These are phyloP conservation scores for Eutrema yunnanense DNA, from an alignment of 345 rosid genomes.

Conservation along the genomic window DNA sequence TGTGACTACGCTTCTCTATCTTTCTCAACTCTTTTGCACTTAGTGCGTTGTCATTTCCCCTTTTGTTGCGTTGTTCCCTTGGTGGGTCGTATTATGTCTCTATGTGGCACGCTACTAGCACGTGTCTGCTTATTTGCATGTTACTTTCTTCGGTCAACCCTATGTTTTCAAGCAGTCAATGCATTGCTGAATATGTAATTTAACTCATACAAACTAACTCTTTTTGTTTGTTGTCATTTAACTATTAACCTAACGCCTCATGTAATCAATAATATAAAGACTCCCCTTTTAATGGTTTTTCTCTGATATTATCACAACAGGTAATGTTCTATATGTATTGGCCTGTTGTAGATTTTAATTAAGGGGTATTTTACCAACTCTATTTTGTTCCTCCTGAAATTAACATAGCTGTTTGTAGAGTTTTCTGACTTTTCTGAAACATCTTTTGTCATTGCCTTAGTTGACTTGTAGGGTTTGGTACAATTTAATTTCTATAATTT, in stretches of 20 bases:
- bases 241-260: not conserved
- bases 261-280: no score
- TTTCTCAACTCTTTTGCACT: conserved; percentile 15
- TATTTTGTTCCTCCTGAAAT: not conserved
- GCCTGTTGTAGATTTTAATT: not conserved
- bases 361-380: not conserved
- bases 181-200: not conserved
- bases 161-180: not conserved
- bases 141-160: conserved; percentile 17
- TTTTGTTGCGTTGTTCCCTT: conserved; percentile 23
- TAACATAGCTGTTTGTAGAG: not conserved
- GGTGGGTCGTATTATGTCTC: conserved; percentile 41
- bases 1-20: conserved; percentile 10
- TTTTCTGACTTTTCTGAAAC: not conserved
- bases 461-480: not conserved
- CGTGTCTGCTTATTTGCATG: conserved; percentile 16
- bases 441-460: not conserved
- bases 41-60: conserved; percentile 41
- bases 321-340: not conserved
- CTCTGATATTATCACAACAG: not conserved
- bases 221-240: not conserved
- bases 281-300: not conserved
- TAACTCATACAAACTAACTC: not conserved
- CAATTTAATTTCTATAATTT: not conserved
- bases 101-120: conserved; percentile 3